phyloP scores from a whole-genome alignment of 2,329 filamentous ascomycete genomes.

The Penicillium oxalicum region DNA sequence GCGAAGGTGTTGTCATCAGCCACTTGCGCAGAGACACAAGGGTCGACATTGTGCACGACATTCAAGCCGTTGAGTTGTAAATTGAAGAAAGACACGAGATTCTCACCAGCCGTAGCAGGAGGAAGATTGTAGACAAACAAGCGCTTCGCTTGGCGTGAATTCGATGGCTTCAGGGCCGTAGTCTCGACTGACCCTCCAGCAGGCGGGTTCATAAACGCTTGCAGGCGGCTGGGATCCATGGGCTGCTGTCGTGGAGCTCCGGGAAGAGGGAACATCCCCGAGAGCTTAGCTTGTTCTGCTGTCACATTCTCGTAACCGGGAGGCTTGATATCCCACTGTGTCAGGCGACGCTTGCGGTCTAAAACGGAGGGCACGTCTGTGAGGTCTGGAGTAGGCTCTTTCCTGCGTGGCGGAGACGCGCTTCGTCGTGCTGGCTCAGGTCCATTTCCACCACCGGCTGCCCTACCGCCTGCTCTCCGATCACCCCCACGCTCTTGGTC shows the following conservation, averaged over 20 bases:
- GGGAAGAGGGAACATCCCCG: conserved; percentile 88
- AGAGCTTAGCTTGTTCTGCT: conserved; percentile 95
- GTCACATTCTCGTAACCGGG: conserved; percentile 97
- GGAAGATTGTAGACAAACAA: conserved; percentile 83
- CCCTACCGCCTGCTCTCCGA: conserved; percentile 43
- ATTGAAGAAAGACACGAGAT: conserved; percentile 81
- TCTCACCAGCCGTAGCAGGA: conserved; percentile 65
- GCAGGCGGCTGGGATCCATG: conserved; percentile 88
- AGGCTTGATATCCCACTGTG: conserved; percentile 99
- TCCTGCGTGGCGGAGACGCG: conserved; percentile 75
- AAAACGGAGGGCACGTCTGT: conserved; percentile 77
- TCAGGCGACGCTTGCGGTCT: conserved; percentile 84
- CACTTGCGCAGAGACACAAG: conserved; percentile 77
- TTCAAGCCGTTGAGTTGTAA: conserved; percentile 95
- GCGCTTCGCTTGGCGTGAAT: conserved; percentile 89
- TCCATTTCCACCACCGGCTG: not conserved
- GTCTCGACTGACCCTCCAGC: conserved; percentile 58
- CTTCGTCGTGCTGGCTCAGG: conserved; percentile 53
- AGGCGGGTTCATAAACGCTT: conserved; percentile 92
- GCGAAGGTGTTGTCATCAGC: conserved; percentile 75
- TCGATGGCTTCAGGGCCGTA: conserved; percentile 81
- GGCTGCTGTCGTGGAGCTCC: conserved; percentile 90
- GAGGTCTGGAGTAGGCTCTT: conserved; percentile 92
- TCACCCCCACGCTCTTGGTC: conserved; percentile 45
- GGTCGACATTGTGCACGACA: conserved; percentile 74